Evolutionary conservation across 768 basidiomycete genomes (phyloP), one percentile per base, ranked within the genome.

Genomic region (Suillus fuscotomentosus): DNA sequence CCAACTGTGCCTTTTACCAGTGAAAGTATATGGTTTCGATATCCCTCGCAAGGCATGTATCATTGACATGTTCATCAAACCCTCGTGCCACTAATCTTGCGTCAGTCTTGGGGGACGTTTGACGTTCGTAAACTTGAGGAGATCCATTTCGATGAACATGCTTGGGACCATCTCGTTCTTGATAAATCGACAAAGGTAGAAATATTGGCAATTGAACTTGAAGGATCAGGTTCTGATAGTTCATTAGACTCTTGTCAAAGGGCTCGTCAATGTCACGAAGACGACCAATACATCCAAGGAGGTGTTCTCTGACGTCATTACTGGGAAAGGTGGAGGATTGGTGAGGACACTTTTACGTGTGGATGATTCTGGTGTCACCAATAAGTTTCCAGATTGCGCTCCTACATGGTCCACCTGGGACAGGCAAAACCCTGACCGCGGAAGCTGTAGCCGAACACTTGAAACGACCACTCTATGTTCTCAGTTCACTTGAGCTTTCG

Each of bases 1-100:
- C 24, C 82, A 86, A 43, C 75, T 88, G 20, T 75, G 88, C 36
- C 73, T 90, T 5, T 78, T 87, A 1, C 79, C 87, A 0, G 82
- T 85, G 0, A 77, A 84, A 43, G 82, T 88, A 3, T 85, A 85
- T 65, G 88, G 87, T 0, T 90, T 89, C 73, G 87, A 86, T 72
- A 73, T 89, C 54, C 67, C 74, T 7, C 86, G 86, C 64, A 88
- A 88, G 72, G 61, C 53, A 13, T n/a, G 31, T 55, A 36, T 38
- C 5, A 42, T 45, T 20, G 2, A 47, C 20, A 17, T 39, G 24
- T 34, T 0, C 17, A 39, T 64, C 7, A 10, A 45, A 6, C 22
- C 14, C 22, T 63, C 20, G n/a, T 51, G 47, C 48, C 14, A 64
- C 20, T 10, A 36, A 13, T 2, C 17, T 45, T 41, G 27, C 42